Conservation (phyloP, 2,329 filamentous ascomycete species). For the Talaromyces sp. region DNA sequence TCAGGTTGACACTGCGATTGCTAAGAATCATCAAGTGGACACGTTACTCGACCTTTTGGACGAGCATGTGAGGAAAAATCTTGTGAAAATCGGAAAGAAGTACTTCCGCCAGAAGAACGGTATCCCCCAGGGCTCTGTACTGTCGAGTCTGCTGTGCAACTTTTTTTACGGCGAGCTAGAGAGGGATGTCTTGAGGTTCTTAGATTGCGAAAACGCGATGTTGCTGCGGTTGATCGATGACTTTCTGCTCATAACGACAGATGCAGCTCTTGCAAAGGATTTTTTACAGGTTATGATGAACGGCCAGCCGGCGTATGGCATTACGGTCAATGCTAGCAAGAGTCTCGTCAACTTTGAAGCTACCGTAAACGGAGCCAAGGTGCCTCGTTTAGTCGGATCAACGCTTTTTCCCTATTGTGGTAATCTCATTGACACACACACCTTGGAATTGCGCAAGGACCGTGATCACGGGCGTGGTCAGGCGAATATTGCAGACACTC, state of each 20-base stretch:
- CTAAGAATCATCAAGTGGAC: conserved; percentile 51
- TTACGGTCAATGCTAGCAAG: conserved; percentile 70
- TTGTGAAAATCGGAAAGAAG: conserved; percentile 82
- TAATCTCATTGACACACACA: conserved; percentile 65
- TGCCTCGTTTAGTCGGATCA: conserved; percentile 45
- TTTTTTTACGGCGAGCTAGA: conserved; percentile 95
- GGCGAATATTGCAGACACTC: conserved; percentile 57
- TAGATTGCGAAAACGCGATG: conserved; percentile 55
- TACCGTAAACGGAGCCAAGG: conserved; percentile 46
- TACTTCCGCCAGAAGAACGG: conserved; percentile 82
- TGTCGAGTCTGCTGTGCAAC: conserved; percentile 84
- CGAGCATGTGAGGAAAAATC: conserved; percentile 76
- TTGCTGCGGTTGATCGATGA: conserved; percentile 85
- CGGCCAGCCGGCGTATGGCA: conserved; percentile 73
- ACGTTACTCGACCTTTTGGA: conserved; percentile 64
- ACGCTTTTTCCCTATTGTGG: conserved; percentile 81
- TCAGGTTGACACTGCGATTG: conserved; percentile 65
- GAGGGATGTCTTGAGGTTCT: conserved; percentile 59
- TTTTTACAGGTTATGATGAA: conserved; percentile 78
- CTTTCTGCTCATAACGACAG: conserved; percentile 78
- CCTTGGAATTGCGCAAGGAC: conserved; percentile 69
- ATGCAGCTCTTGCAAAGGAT: conserved; percentile 56
- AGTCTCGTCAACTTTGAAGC: conserved; percentile 79
- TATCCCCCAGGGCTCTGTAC: conserved; percentile 86
- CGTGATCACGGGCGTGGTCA: conserved; percentile 49